Percentiles rank a stretch among this genome's conserved stretches.
These are phyloP conservation scores for Sporothrix variecibatus DNA, from an alignment of 2,329 filamentous ascomycete genomes.

Conservation along the genomic window DNA sequence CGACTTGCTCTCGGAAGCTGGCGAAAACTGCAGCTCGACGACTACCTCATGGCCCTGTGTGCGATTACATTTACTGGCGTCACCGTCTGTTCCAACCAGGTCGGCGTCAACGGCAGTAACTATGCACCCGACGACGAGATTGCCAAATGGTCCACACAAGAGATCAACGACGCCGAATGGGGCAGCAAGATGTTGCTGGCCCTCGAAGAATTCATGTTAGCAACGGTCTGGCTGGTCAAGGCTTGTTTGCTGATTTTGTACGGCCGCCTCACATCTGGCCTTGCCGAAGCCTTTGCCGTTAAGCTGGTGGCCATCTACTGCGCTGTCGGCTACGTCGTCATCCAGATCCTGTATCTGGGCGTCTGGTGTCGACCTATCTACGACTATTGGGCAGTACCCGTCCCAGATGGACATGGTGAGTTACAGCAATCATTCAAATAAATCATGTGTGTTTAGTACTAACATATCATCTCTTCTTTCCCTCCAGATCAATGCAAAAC, in stretches of 20 bases:
- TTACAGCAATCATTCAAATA: no score
- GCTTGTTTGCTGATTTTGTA: slow-evolving; percentile 56
- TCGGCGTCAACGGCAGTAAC: slow-evolving; percentile 48
- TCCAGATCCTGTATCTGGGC: slow-evolving; percentile 31
- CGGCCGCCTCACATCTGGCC: slow-evolving; percentile 49
- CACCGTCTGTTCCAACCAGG: slow-evolving; percentile 46
- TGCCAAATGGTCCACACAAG: slow-evolving; percentile 47
- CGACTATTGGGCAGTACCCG: slow-evolving; percentile 55
- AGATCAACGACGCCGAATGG: slow-evolving; percentile 46
- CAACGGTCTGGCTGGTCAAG: slow-evolving; percentile 56
- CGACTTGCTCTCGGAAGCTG: slow-evolving; percentile 47
- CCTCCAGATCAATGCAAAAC: slow-evolving; percentile 46
- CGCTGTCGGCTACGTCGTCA: slow-evolving; percentile 30
- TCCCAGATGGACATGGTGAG: slow-evolving; percentile 36
- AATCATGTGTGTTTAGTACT: no score
- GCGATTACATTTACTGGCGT: slow-evolving; percentile 47
- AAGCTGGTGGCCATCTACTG: slow-evolving; percentile 42
- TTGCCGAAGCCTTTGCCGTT: slow-evolving; percentile 36
- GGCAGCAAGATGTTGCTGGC: slow-evolving; percentile 59
- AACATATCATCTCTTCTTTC: neutral
- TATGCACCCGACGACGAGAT: slow-evolving; percentile 44
- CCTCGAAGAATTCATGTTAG: slow-evolving; percentile 54
- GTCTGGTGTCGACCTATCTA: slow-evolving; percentile 56
- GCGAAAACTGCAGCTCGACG: slow-evolving; percentile 54
- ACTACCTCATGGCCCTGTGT: slow-evolving; percentile 58